phyloP scores from a whole-genome alignment of 768 basidiomycete genomes.

The Amanita thiersii region DNA sequence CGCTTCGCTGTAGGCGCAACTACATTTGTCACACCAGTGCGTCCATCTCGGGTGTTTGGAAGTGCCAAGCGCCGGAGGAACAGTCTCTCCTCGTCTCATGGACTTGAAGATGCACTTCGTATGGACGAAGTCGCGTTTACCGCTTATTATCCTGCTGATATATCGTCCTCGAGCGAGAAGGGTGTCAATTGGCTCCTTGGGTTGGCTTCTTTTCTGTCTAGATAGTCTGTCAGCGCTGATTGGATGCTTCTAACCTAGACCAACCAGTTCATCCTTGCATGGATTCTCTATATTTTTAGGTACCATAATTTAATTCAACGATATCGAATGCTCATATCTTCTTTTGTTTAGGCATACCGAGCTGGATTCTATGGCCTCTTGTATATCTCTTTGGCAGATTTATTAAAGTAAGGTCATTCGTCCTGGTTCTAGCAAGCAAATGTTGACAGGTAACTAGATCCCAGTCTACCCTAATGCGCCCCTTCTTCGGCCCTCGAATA shows the following conservation, averaged over 20 bases:
- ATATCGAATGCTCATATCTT: background rate
- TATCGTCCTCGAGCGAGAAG: conserved; percentile 20
- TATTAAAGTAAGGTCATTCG: conserved; percentile 28
- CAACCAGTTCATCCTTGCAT: conserved; percentile 32
- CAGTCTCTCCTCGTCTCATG: conserved; percentile 13
- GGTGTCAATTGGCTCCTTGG: conserved; percentile 52
- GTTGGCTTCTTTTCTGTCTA: conserved; percentile 24
- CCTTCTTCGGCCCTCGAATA: conserved; percentile 31
- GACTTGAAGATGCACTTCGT: conserved; percentile 34
- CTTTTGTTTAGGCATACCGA: conserved; percentile 21
- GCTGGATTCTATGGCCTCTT: conserved; percentile 41
- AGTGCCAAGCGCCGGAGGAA: conserved; percentile 26
- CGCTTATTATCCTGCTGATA: conserved; percentile 55
- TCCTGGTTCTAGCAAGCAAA: background rate
- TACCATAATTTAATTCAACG: conserved; percentile 12
- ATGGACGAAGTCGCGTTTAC: conserved; percentile 61
- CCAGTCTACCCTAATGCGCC: conserved; percentile 51
- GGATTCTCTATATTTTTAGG: conserved; percentile 48
- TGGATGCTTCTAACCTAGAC: conserved; percentile 20
- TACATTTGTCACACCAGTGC: conserved; percentile 43
- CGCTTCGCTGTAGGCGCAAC: conserved; percentile 52
- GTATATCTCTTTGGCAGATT: conserved; percentile 42
- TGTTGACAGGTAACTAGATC: conserved; percentile 26
- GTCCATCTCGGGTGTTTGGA: conserved; percentile 29
- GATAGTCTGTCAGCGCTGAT: background rate